Base-by-base conservation (phyloP, 2,329 filamentous ascomycete genomes). In the Penicillium sp. region DNA sequence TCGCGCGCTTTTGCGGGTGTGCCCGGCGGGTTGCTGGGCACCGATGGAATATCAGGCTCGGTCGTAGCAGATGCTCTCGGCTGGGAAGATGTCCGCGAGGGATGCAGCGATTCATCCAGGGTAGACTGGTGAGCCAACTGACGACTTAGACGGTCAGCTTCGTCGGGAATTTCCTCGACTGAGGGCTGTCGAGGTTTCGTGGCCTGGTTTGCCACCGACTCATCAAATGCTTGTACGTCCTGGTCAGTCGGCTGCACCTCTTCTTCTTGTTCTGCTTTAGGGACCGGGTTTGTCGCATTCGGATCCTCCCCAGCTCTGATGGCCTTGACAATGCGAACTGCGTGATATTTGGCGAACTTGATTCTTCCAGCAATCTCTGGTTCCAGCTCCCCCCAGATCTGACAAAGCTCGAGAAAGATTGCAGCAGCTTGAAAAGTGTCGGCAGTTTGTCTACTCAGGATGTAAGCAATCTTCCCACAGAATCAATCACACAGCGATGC, bases 311-410 rank as follows among this genome's bases (percentile, higher is more conserved):
- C 90, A 36, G 90, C 87, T 63, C 90, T 93, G 61, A 96, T 80
- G 9, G 93, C 93, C 70, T 88, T 95, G 12, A 87, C 77, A 63
- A 98, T 98, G 49, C 93, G 82, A 33, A 91, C 75, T 2, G 91
- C 90, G 67, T 97, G 94, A 79, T 88, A 98, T 69, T 97, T 98
- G 37, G 91, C 90, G 66, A 88, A 98, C 67, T 94, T 96, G 70
- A 91, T 89, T 75, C 95, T 97, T 46, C 89, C 81, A 35, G 83
- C 77, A 18, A 84, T 82, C 62, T 97, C 90, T 1, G 80, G 71
- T 32, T 95, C 88, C 9, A 84, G 73, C 0, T 80, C 71, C 5
- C 83, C 85, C 90, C 91, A 98, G 61, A 95, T 86, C 54, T 84
- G 84, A 47, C 88, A 79, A 4, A 97, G 76, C 57, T 96, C 89